These are phyloP conservation scores for Pyrenophora tritici-repentis DNA, from an alignment of 2,329 filamentous ascomycete species.

Conservation along the genomic window DNA sequence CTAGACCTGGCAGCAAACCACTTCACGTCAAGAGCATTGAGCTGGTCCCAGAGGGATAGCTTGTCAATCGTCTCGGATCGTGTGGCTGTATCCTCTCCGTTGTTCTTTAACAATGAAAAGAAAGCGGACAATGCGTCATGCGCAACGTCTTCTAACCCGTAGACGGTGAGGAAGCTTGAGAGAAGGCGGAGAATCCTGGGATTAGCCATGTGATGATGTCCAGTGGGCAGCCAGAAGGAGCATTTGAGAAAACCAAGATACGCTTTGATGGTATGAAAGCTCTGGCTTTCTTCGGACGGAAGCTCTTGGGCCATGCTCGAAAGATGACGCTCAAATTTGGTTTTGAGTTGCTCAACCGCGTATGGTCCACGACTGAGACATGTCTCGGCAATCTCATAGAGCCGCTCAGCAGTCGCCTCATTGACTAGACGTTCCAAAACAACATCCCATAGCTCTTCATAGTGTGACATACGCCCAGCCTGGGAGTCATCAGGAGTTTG, in stretches of 20 bases:
- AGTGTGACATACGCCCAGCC: not conserved
- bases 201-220: slow-evolving; percentile 26
- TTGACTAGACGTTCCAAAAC: slow-evolving; percentile 25
- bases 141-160: slow-evolving; percentile 26
- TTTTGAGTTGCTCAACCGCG: slow-evolving; percentile 17
- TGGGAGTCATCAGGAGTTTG: not conserved
- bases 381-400: slow-evolving; percentile 34
- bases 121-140: slow-evolving; percentile 39
- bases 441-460: slow-evolving; percentile 20
- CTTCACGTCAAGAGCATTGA: slow-evolving; percentile 23
- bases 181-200: slow-evolving; percentile 21
- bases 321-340: slow-evolving; percentile 10
- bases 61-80: slow-evolving; percentile 15
- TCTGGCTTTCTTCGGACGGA: not conserved
- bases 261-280: slow-evolving; percentile 5
- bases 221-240: slow-evolving; percentile 37
- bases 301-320: slow-evolving; percentile 3
- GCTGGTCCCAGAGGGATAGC: slow-evolving; percentile 30
- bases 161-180: slow-evolving; percentile 24
- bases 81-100: not conserved
- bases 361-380: slow-evolving; percentile 26
- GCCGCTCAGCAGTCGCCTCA: slow-evolving; percentile 15
- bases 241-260: slow-evolving; percentile 38
- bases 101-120: slow-evolving; percentile 19
- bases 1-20: slow-evolving; percentile 27